Evolutionary conservation across 2,329 filamentous ascomycete species (phyloP).

Genomic region (Microdochium paspali): DNA sequence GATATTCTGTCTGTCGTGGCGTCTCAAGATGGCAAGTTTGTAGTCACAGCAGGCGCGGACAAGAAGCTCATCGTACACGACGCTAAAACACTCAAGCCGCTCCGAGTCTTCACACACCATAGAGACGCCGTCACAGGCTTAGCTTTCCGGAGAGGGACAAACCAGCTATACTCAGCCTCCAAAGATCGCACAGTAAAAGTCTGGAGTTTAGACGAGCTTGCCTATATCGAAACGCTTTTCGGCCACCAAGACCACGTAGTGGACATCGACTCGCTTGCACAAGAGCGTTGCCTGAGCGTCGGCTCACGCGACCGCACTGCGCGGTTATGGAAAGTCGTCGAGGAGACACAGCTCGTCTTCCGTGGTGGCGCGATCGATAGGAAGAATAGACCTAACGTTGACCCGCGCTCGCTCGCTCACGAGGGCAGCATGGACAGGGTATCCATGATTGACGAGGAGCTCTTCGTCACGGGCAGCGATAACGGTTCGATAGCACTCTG

Average conservation of each 20-base stretch:
- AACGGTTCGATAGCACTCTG: conserved; percentile 82
- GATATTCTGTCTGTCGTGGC: conserved; percentile 78
- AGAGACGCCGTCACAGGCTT: conserved; percentile 78
- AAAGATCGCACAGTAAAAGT: conserved; percentile 92
- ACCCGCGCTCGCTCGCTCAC: conserved; percentile 45
- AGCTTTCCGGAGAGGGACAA: conserved; percentile 77
- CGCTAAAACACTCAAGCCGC: conserved; percentile 64
- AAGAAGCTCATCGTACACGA: conserved; percentile 83
- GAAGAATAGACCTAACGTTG: conserved; percentile 30
- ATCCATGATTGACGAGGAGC: conserved; percentile 78
- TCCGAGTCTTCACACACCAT: conserved; percentile 85
- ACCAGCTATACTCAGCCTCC: conserved; percentile 86
- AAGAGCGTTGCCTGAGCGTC: conserved; percentile 85
- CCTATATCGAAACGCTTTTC: conserved; percentile 92
- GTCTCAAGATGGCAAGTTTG: conserved; percentile 79
- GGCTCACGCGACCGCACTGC: conserved; percentile 87
- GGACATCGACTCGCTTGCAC: conserved; percentile 71
- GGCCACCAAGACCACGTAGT: conserved; percentile 90
- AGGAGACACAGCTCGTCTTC: conserved; percentile 93
- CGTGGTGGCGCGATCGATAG: conserved; percentile 59
- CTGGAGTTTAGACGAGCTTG: conserved; percentile 85
- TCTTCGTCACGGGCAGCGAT: conserved; percentile 89
- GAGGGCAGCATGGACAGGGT: conserved; percentile 89
- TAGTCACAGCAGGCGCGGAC: conserved; percentile 84
- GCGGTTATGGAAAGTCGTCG: conserved; percentile 88